Percentiles rank a stretch among this genome's conserved stretches.
Conservation (phyloP, 257 asterid species). For the Gentiana straminea region DNA sequence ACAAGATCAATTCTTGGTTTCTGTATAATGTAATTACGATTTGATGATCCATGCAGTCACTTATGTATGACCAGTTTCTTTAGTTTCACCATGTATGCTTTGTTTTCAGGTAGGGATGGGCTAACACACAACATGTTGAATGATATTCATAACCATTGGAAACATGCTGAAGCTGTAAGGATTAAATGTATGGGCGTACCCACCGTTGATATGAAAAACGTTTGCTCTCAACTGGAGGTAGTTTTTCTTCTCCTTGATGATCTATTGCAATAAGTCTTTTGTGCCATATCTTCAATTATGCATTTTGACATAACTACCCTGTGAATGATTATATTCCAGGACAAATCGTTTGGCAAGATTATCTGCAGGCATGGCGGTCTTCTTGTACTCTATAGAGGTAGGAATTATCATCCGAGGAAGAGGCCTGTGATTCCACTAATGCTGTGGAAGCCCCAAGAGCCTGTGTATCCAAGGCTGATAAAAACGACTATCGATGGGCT, state of each 20-base stretch:
- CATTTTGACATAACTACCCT: background rate
- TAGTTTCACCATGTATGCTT: background rate
- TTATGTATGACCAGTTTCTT: background rate
- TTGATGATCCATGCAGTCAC: background rate
- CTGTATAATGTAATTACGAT: background rate
- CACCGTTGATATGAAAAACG: constrained; percentile 83
- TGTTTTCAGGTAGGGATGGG: constrained; percentile 73
- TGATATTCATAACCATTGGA: constrained; percentile 86
- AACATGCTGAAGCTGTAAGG: constrained; percentile 74
- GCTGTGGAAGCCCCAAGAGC: constrained; percentile 98
- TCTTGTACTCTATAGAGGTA: constrained; percentile 64
- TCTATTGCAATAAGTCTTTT: background rate
- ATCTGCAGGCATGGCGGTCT: constrained; percentile 69
- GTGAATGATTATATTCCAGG: constrained; percentile 34
- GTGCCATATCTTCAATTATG: background rate
- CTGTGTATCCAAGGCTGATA: constrained; percentile 81
- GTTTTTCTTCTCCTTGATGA: background rate
- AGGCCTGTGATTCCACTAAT: constrained; percentile 68
- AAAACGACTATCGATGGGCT: constrained; percentile 81
- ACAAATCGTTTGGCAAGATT: constrained; percentile 75
- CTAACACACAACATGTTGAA: constrained; percentile 92
- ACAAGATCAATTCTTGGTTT: no score
- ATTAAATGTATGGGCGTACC: constrained; percentile 97
- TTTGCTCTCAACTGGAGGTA: constrained; percentile 90
- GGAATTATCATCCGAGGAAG: constrained; percentile 50